A percentile compares a stretch with the other conserved stretches of the same genome.
Evolutionary conservation across 495 filamentous ascomycete genomes (phyloP).

Genomic region (Lophium mytilinum): DNA sequence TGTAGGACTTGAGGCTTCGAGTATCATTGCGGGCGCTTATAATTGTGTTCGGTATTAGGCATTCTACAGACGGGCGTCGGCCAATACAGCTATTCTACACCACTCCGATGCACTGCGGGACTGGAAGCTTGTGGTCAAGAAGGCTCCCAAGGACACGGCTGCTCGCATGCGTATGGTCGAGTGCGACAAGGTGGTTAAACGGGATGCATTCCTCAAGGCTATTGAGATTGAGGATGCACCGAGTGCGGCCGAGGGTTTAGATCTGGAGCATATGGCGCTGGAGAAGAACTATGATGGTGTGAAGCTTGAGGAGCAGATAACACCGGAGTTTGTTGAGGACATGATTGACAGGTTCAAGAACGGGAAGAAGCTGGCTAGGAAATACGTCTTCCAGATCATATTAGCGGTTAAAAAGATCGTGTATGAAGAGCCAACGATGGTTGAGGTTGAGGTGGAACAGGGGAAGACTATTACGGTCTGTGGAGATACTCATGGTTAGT

Average conservation of each 20-base stretch:
- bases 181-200: constrained; percentile 85
- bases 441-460: constrained; percentile 74
- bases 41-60: constrained; percentile 47
- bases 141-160: constrained; percentile 78
- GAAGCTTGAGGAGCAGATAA: constrained; percentile 74
- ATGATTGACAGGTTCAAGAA: constrained; percentile 95
- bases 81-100: constrained; percentile 80
- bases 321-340: constrained; percentile 89
- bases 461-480: constrained; percentile 84
- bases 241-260: constrained; percentile 81
- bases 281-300: constrained; percentile 82
- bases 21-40: not conserved
- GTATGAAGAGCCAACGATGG: constrained; percentile 91
- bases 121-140: constrained; percentile 83
- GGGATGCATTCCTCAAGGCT: constrained; percentile 83
- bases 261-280: constrained; percentile 75
- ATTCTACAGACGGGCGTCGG: constrained; percentile 88
- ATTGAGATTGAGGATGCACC: constrained; percentile 90
- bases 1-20: not conserved
- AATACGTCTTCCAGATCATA: constrained; percentile 96
- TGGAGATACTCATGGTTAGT: constrained; percentile 88
- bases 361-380: constrained; percentile 88
- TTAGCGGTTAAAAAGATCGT: constrained; percentile 82
- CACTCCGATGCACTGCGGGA: constrained; percentile 82
- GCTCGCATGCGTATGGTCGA: constrained; percentile 84